These are phyloP conservation scores for Obba rivulosa DNA, from an alignment of 768 basidiomycete genomes.

Conservation along the genomic window DNA sequence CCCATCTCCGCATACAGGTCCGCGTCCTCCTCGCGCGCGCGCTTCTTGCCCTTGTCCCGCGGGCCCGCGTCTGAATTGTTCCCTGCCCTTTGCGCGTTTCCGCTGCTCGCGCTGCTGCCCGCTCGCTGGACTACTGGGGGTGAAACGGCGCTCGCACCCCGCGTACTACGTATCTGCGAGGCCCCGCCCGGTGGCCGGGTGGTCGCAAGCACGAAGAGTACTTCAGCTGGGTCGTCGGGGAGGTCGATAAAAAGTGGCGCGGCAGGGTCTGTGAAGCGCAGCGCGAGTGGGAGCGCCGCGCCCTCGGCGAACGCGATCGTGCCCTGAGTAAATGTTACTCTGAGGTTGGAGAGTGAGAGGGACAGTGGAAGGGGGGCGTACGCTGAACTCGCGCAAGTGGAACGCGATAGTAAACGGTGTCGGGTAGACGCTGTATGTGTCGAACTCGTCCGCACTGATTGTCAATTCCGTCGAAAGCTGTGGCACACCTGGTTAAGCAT, in stretches of 20 bases:
- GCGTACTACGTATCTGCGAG: too few species aligned
- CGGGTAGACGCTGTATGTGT: slow-evolving; percentile 61
- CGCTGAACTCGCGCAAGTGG: slow-evolving; percentile 81
- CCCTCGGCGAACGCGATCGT: slow-evolving; percentile 77
- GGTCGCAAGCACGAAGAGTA: slow-evolving; percentile 76
- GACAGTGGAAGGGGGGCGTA: slow-evolving; percentile 24
- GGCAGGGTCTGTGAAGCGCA: slow-evolving; percentile 72
- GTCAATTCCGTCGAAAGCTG: slow-evolving; percentile 72
- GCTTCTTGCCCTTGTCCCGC: slow-evolving; percentile 30
- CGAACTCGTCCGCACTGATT: slow-evolving; percentile 78
- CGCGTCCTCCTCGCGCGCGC: slow-evolving; percentile 31
- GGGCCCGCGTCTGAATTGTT: slow-evolving; percentile 4
- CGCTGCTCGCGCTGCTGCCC: too few species aligned
- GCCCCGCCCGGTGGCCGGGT: slow-evolving; percentile 24
- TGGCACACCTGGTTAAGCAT: slow-evolving; percentile 38
- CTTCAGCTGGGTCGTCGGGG: slow-evolving; percentile 59
- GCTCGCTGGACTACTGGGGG: too few species aligned
- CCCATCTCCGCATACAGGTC: neutral
- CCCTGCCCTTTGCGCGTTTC: neutral
- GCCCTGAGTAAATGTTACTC: slow-evolving; percentile 41
- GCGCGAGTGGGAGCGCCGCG: slow-evolving; percentile 54
- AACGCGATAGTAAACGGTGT: slow-evolving; percentile 69
- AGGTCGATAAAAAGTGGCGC: slow-evolving; percentile 75
- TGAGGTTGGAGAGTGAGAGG: neutral
- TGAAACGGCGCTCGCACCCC: neutral